Conservation (phyloP, 1,139 yeast genomes). For the Diutina rugosa region DNA sequence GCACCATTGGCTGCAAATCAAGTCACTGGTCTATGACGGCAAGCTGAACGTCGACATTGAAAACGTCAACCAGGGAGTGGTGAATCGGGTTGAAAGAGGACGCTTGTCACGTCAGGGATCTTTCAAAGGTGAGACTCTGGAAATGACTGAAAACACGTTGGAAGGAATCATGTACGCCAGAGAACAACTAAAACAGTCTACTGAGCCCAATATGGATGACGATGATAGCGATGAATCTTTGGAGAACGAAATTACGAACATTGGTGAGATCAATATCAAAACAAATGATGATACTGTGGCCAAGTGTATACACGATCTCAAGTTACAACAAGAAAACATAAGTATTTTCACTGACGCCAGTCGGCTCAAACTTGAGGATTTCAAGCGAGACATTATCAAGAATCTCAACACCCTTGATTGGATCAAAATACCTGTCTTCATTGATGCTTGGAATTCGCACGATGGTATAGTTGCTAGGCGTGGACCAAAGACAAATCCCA, state of each 20-base stretch:
- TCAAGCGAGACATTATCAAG: conserved; percentile 27
- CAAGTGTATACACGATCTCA: conserved; percentile 10
- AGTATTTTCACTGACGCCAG: conserved; percentile 17
- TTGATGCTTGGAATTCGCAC: conserved; percentile 60
- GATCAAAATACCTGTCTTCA: conserved; percentile 53
- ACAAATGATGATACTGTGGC: conserved; percentile 16
- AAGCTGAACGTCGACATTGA: conserved; percentile 17
- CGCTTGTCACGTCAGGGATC: conserved; percentile 20
- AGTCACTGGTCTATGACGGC: conserved; percentile 18
- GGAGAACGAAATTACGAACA: neutral
- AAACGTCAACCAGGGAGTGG: conserved; percentile 21
- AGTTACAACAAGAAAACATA: conserved; percentile 10
- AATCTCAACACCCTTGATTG: conserved; percentile 46
- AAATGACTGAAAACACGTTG: conserved; percentile 23
- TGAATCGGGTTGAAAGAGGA: conserved; percentile 17
- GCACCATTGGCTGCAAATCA: conserved; percentile 23
- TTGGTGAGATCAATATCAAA: conserved; percentile 12
- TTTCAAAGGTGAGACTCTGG: conserved; percentile 31
- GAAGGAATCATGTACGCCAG: conserved; percentile 28
- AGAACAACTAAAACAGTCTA: conserved; percentile 10
- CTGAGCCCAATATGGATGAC: conserved; percentile 5
- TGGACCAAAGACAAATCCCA: conserved; percentile 41
- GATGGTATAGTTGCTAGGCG: conserved; percentile 61
- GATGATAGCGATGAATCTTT: conserved; percentile 1
- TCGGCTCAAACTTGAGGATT: conserved; percentile 27